These are phyloP conservation scores for Arxiozyma bovina DNA, from an alignment of 1,139 yeast genomes.

Conservation along the genomic window DNA sequence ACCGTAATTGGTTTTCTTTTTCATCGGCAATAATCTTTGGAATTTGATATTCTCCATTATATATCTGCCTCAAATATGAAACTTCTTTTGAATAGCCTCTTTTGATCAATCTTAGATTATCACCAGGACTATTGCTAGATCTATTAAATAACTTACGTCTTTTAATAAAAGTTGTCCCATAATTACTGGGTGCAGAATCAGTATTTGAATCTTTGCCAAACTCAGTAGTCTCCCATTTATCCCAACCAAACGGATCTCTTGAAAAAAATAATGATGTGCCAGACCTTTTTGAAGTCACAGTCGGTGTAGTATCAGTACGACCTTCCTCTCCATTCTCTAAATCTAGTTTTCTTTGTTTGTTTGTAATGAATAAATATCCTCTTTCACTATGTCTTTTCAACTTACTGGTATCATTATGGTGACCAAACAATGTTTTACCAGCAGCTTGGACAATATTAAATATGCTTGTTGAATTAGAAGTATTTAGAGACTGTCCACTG, in stretches of 20 bases:
- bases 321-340: neutral
- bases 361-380: neutral
- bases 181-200: slow-evolving; percentile 7
- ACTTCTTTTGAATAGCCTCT: slow-evolving; percentile 23
- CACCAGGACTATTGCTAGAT: slow-evolving; percentile 3
- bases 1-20: slow-evolving; percentile 21
- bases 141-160: slow-evolving; percentile 8
- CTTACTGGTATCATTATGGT: neutral
- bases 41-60: slow-evolving; percentile 30
- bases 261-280: slow-evolving; percentile 10
- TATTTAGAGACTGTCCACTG: neutral
- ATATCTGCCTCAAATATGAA: slow-evolving; percentile 30
- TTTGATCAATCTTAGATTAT: slow-evolving; percentile 13
- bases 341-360: neutral
- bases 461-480: neutral
- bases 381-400: neutral
- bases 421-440: neutral
- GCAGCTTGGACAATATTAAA: neutral
- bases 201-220: slow-evolving; percentile 6
- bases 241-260: slow-evolving; percentile 28
- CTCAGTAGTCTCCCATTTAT: slow-evolving; percentile 16
- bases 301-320: neutral
- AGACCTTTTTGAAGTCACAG: neutral
- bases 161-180: slow-evolving; percentile 26
- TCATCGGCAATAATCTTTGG: slow-evolving; percentile 25